A percentile compares a stretch with the other conserved stretches of the same genome.
These are phyloP conservation scores for Penicillium canescens DNA, from an alignment of 495 filamentous ascomycete species.

Conservation along the genomic window DNA sequence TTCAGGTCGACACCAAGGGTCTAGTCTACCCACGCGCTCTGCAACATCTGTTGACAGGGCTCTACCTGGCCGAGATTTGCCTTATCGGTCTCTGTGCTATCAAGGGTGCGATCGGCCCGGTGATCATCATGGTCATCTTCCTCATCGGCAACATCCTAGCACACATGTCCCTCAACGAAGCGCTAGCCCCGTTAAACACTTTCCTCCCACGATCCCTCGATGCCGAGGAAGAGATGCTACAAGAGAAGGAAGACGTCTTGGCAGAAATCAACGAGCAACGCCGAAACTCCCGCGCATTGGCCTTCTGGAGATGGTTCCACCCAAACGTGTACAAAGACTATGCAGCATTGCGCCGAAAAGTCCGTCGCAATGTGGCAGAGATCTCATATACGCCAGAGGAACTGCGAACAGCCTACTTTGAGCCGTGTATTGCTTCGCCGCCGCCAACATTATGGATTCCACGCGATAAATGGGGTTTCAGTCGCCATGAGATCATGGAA, in stretches of 20 bases:
- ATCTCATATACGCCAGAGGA: constrained; percentile 57
- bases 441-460: constrained; percentile 71
- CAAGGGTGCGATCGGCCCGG: constrained; percentile 65
- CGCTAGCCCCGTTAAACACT: constrained; percentile 70
- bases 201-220: constrained; percentile 66
- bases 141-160: constrained; percentile 75
- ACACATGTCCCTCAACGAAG: constrained; percentile 73
- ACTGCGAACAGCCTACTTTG: constrained; percentile 58
- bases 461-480: constrained; percentile 63
- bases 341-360: constrained; percentile 62
- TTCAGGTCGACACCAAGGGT: constrained; percentile 81
- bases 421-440: constrained; percentile 62
- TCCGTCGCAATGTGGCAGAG: constrained; percentile 59
- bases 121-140: constrained; percentile 78
- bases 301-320: constrained; percentile 69
- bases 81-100: constrained; percentile 84
- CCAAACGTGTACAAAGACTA: constrained; percentile 77
- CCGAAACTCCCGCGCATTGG: constrained; percentile 18
- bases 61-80: constrained; percentile 82
- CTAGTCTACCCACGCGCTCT: constrained; percentile 83
- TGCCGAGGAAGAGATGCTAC: constrained; percentile 43
- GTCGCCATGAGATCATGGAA: constrained; percentile 60
- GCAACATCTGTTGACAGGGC: constrained; percentile 79
- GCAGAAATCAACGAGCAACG: constrained; percentile 24
- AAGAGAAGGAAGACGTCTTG: constrained; percentile 36